A percentile compares a stretch with the other conserved stretches of the same genome.
phyloP scores from a whole-genome alignment of 495 filamentous ascomycete species.

The Hypoxylon fuscum region DNA sequence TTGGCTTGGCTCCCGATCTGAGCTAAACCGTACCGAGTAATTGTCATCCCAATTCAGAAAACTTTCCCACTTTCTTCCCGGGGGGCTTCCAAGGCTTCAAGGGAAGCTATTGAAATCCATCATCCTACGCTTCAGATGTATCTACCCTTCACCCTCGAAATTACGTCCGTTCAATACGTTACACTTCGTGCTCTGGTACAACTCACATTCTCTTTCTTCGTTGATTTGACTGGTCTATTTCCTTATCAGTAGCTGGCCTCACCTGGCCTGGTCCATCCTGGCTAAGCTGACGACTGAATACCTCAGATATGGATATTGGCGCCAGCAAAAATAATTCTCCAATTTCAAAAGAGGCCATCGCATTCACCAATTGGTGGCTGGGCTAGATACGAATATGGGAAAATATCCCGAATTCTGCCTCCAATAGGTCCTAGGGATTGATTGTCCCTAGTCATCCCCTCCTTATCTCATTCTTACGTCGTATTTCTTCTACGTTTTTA shows the following conservation, averaged over 20 bases:
- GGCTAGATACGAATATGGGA: constrained; percentile 24
- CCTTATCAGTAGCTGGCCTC: constrained; percentile 3
- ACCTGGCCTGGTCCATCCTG: background rate
- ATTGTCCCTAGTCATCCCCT: constrained; percentile 13
- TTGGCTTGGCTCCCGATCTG: constrained; percentile 28
- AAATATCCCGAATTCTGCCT: constrained; percentile 29
- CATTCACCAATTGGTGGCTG: constrained; percentile 14
- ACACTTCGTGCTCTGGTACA: constrained; percentile 13
- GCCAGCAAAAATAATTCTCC: background rate
- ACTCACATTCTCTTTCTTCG: background rate
- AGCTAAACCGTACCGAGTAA: constrained; percentile 25
- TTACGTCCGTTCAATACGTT: constrained; percentile 33
- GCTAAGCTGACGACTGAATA: constrained; percentile 9
- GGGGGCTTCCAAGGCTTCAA: too few species aligned
- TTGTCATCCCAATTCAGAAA: background rate
- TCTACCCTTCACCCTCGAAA: constrained; percentile 28
- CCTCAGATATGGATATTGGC: too few species aligned
- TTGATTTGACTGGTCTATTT: background rate
- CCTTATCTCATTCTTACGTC: constrained; percentile 25
- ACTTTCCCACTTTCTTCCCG: background rate
- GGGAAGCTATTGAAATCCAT: too few species aligned
- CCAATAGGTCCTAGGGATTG: background rate
- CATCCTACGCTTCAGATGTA: constrained; percentile 25
- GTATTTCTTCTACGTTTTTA: constrained; percentile 29
- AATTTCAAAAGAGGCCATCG: background rate